Base-by-base conservation (phyloP, 2,329 filamentous ascomycete species). In the Harringtonia lauricola region DNA sequence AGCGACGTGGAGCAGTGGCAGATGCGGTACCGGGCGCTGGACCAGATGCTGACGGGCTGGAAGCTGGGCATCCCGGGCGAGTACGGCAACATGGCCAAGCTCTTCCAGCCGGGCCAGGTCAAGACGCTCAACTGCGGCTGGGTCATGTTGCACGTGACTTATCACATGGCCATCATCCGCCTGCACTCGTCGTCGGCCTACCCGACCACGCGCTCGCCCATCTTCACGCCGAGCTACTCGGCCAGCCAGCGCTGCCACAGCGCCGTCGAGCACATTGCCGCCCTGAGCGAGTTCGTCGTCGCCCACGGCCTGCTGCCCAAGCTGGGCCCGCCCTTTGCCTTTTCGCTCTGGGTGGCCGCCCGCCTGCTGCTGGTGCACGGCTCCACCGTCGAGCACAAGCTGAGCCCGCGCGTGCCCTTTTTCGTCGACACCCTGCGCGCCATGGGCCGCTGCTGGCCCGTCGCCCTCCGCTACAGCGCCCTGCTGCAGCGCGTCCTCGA, bases 121-220 rank as follows among this genome's bases (percentile, higher is more conserved):
- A 86, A 85, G 59, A 73, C 73, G 35, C 67, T 88, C 39, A 87
- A 85, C 56, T 87, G 84, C 58, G 83, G 82, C 42, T 88, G 88
- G 83, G 79, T 95, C 41, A 94, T 94, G 82, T 70, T 95, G 26
- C 89, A 95, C 58, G 83, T 86, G 5, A 88, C 87, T 1, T 94
- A 89, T 56, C 86, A 94, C 60, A 94, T 87, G 1, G 84, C 88
- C 37, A 81, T 94, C 9, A 94, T 95, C 53, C 80, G 89, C 30
- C 72, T 95, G 21, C 88, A 95, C 64, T 95, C 88, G 0, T 94
- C 87, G 2, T 87, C 89, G 7, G 89, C 88, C 2, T 95, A 95
- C 60, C 89, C 89, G 4, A 94, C 87, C 5, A 92, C 86, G 4
- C 75, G 86, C 28, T 94, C 86, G 2, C 81, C 83, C 13, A 89